Conservation (phyloP, 331 rosid genomes). For the Spiraea crenata region DNA sequence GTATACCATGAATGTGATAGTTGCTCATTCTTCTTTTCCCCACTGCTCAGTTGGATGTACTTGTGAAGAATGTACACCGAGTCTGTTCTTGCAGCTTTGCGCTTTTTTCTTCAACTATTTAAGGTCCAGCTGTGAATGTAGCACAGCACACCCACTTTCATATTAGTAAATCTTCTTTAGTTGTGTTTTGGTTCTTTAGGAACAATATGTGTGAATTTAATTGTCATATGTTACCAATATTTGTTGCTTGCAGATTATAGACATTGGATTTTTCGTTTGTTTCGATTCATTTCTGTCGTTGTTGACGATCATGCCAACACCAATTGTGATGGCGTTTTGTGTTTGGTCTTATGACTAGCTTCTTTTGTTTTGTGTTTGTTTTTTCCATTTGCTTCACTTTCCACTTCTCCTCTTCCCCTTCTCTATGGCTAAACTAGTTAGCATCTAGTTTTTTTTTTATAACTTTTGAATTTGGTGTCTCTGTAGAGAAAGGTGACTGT, state of each 20-base stretch:
- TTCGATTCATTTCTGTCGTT: conserved; percentile 89
- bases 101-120: not conserved
- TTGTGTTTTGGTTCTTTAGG: not conserved
- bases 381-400: no score
- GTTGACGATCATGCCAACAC: conserved; percentile 91
- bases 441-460: no score
- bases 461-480: no score
- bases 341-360: no score
- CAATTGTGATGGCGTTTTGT: conserved; percentile 68
- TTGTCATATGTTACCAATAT: conserved; percentile 38
- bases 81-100: not conserved
- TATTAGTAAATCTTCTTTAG: no score
- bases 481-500: no score
- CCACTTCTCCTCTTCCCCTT: no score
- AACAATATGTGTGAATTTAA: conserved; percentile 19
- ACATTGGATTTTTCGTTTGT: conserved; percentile 96
- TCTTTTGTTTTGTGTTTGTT: no score
- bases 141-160: not conserved
- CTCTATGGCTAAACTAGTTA: no score
- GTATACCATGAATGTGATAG: not conserved
- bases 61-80: not conserved
- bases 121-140: not conserved
- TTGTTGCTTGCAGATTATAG: conserved; percentile 80
- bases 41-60: not conserved
- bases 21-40: not conserved